Evolutionary conservation across 805 yeast genomes (phyloP).

Genomic region (Torulaspora delbrueckii): DNA sequence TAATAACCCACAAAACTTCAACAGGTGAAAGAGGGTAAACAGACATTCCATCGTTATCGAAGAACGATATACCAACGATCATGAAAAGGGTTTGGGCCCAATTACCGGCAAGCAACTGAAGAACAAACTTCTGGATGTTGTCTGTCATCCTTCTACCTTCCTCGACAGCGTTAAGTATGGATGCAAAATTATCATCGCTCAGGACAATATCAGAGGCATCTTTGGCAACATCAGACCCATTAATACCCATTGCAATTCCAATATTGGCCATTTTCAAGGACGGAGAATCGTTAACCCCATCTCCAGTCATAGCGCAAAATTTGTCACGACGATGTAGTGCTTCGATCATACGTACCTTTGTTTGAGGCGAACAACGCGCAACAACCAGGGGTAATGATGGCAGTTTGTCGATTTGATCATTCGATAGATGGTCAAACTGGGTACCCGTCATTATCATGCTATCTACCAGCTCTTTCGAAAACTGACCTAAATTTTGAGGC

Average conservation of each 20-base stretch:
- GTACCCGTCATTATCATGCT: conserved; percentile 80
- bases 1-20: conserved; percentile 96
- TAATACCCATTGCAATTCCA: conserved; percentile 91
- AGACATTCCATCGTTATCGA: conserved; percentile 59
- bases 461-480: conserved; percentile 38
- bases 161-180: conserved; percentile 86
- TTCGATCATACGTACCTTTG: conserved; percentile 81
- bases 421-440: conserved; percentile 65
- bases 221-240: conserved; percentile 97
- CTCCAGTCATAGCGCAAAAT: conserved; percentile 99
- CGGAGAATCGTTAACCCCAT: conserved; percentile 97
- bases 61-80: conserved; percentile 77
- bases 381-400: conserved; percentile 83
- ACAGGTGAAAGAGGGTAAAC: conserved; percentile 94
- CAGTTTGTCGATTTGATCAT: conserved; percentile 62
- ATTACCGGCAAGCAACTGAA: conserved; percentile 90
- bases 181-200: conserved; percentile 93
- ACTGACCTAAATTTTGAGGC: conserved; percentile 44
- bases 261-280: conserved; percentile 92
- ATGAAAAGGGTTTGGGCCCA: conserved; percentile 87
- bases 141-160: conserved; percentile 97
- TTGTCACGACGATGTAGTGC: conserved; percentile 87
- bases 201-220: conserved; percentile 98
- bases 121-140: conserved; percentile 89
- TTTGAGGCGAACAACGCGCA: conserved; percentile 93